Conservation (phyloP, 2,329 filamentous ascomycete genomes). For the Penicillium sp. region DNA sequence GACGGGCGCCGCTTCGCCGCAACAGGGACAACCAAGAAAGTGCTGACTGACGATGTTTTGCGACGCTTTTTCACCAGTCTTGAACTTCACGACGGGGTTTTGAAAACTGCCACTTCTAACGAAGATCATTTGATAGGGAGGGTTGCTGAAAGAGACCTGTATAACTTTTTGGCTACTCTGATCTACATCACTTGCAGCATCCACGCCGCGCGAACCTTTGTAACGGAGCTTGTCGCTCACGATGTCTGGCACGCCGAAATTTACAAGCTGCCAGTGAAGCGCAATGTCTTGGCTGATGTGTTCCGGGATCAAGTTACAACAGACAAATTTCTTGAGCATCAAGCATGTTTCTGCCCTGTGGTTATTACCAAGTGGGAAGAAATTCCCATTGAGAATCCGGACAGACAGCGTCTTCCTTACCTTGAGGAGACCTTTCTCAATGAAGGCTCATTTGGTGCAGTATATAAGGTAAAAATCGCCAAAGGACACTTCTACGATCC, state of each 20-base stretch:
- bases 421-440: constrained; percentile 32
- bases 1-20: background rate
- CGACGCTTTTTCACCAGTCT: constrained; percentile 1
- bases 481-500: constrained; percentile 34
- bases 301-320: background rate
- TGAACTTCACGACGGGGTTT: background rate
- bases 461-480: constrained; percentile 33
- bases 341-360: constrained; percentile 5
- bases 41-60: background rate
- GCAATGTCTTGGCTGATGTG: background rate
- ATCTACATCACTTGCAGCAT: constrained; percentile 1
- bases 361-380: background rate
- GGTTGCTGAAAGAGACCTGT: background rate
- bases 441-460: constrained; percentile 35
- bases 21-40: background rate
- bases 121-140: background rate
- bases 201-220: constrained; percentile 5
- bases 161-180: constrained; percentile 5
- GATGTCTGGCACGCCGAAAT: background rate
- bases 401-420: constrained; percentile 29
- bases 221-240: background rate
- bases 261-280: background rate
- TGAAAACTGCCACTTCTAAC: background rate
- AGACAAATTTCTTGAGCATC: background rate
- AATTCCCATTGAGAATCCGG: background rate